Percentiles rank a stretch among this genome's conserved stretches.
Conservation (phyloP, 352 stramenopile genomes). For the Peronospora farinosa region DNA sequence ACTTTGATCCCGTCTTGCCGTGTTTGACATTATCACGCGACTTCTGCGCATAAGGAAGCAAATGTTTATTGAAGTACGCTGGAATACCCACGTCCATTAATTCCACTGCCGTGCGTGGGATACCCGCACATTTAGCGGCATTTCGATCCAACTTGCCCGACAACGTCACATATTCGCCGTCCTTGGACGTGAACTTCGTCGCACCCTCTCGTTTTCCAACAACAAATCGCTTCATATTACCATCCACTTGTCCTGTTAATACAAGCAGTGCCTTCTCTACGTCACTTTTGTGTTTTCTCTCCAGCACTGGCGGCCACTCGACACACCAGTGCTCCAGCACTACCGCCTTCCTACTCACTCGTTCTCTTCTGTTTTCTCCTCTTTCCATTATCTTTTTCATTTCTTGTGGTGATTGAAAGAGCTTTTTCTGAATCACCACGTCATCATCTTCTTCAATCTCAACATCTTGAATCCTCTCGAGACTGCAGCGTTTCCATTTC, state of each 20-base stretch:
- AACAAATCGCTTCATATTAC: conserved; percentile 20
- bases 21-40: neutral
- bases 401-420: conserved; percentile 22
- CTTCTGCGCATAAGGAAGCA: conserved; percentile 24
- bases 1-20: conserved; percentile 6
- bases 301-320: conserved; percentile 23
- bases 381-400: conserved; percentile 3
- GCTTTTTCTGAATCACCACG: conserved; percentile 35
- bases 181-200: conserved; percentile 37
- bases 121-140: conserved; percentile 21
- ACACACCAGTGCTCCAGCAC: conserved; percentile 28
- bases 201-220: conserved; percentile 39
- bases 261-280: conserved; percentile 25
- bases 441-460: conserved; percentile 13
- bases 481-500: conserved; percentile 19
- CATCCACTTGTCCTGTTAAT: conserved; percentile 32
- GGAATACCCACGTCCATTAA: conserved; percentile 54
- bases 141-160: conserved; percentile 39
- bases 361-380: neutral
- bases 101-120: conserved; percentile 40
- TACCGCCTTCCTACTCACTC: conserved; percentile 11
- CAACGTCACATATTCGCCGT: conserved; percentile 37
- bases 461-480: conserved; percentile 17
- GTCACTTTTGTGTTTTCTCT: neutral
- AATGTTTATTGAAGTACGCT: conserved; percentile 31